Evolutionary conservation across 2,329 filamentous ascomycete genomes (phyloP), one percentile per base, ranked within the genome.

Genomic region (Phyllosticta ampelicida): DNA sequence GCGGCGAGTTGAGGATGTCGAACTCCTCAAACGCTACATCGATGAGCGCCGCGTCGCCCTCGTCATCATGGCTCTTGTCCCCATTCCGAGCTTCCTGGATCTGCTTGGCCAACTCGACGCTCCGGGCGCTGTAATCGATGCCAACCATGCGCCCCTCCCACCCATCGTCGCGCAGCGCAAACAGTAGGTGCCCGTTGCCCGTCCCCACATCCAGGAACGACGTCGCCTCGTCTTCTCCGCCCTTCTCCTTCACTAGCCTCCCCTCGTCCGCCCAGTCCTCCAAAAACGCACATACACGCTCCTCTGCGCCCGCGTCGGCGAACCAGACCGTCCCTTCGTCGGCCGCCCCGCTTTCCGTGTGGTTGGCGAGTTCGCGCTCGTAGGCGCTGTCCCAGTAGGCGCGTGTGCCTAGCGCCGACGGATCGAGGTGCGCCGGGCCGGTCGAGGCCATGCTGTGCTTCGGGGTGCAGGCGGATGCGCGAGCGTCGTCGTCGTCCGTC

Each of bases 261-360:
- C 72, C 72, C 13, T 76, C 71, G 3, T 76, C 73, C 3, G 76
- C 76, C 8, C 95, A 80, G 5, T 65, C 61, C 13, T 72, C 70
- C 5, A 79, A 72, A 70, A 86, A 90, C 9, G 76, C 71, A 21
- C 95, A 73, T 60, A 95, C 84, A 68, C 91, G 91, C 62, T 85
- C 79, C 68, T 96, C 89, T 61, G 94, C 94, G 67, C 87, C 84
- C 29, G 90, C 88, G 75, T 97, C 94, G 70, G 90, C 87, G 80
- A 99, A 99, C 94, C 94, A 99, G 66, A 94, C 85, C 28, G 90
- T 95, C 64, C 92, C 92, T 60, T 86, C 86, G 76, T 96, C 89
- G 59, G 81, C 74, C 9, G 88, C 83, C 16, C 36, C 36, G 74
- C 95, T 84, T 62, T 81, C 72, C 56, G 81, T 74, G 72, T 91